Base-by-base conservation (phyloP, 441 rosid genomes). In the Metrosideros polymorpha region DNA sequence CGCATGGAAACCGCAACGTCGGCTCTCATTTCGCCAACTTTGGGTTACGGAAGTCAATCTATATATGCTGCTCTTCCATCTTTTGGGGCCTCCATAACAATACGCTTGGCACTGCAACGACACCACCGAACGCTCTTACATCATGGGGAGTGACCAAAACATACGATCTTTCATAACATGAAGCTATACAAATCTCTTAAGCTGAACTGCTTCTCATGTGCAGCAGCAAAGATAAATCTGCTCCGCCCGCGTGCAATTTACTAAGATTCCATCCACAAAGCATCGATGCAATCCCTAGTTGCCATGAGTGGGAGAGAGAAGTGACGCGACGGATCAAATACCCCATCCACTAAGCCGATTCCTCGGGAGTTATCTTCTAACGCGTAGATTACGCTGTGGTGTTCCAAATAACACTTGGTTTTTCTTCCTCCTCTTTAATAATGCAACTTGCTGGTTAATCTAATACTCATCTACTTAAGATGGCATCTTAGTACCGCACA, bases 351-450 rank as follows among this genome's bases (percentile, higher is more conserved):
- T 5, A 5, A 22, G 15, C 22, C 17, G 17, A 39, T 39, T 71
- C n/a, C 79, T 22, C 0, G 4, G 5, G 15, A 39, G n/a, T 10
- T 6, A 22, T 39, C n/a, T 35, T 63, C 77, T 5, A 2, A 66
- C 45, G 35, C 27, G 77, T 35, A 66, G 77, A 35, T 32, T 19
- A 9, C 76, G 9, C 27, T 24, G 9, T 12, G 0, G 27, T 24
- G 4, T 35, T 32, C 77, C 77, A 32, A 35, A 32, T 0, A 39
- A 19, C 45, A 6, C n/a, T 71, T 0, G 47, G n/a, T 3, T 39
- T 22, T 35, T 22, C 47, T 39, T 13, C 17, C 49, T 0, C 5
- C 2, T 12, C 39, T 35, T 1, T 71, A 39, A 71, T 5, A 39
- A 39, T 24, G 47, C 79, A 25, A 71, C n/a, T 71, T 43, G 49